Evolutionary conservation across 1,139 yeast species (phyloP).

Genomic region (Hansenula anomala): DNA sequence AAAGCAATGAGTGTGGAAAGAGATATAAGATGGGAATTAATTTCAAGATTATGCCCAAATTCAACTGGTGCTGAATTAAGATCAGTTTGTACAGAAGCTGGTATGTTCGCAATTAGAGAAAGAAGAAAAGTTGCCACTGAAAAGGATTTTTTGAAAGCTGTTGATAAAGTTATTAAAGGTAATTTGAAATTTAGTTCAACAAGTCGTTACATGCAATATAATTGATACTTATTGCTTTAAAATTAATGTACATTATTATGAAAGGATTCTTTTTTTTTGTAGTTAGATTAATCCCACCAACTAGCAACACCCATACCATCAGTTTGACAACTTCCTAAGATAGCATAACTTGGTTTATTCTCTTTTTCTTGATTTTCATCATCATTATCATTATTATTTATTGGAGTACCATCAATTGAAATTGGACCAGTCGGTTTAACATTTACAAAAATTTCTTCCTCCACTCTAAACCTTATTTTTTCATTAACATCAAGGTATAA

Average conservation of each 20-base stretch:
- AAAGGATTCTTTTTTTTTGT: background rate
- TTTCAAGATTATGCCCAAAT: slow-evolving; percentile 94
- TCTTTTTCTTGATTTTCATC: slow-evolving; percentile 36
- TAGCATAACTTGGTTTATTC: slow-evolving; percentile 58
- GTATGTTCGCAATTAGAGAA: slow-evolving; percentile 98
- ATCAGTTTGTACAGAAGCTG: slow-evolving; percentile 96
- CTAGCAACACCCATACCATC: slow-evolving; percentile 95
- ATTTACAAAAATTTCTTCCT: slow-evolving; percentile 80
- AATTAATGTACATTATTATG: slow-evolving; percentile 1
- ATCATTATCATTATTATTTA: slow-evolving; percentile 31
- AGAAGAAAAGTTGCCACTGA: slow-evolving; percentile 97
- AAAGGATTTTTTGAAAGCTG: slow-evolving; percentile 95
- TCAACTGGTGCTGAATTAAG: slow-evolving; percentile 98
- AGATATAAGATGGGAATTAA: slow-evolving; percentile 96
- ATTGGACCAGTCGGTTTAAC: slow-evolving; percentile 69
- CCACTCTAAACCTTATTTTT: slow-evolving; percentile 84
- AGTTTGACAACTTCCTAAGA: slow-evolving; percentile 87
- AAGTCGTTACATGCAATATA: slow-evolving; percentile 96
- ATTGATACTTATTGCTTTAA: slow-evolving; percentile 32
- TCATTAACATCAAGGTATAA: slow-evolving; percentile 87
- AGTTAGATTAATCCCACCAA: slow-evolving; percentile 74
- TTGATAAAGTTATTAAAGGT: slow-evolving; percentile 97
- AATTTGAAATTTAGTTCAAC: slow-evolving; percentile 97
- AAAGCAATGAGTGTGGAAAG: slow-evolving; percentile 97
- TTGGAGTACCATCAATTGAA: slow-evolving; percentile 1